A percentile compares a stretch with the other conserved stretches of the same genome.
phyloP scores from a whole-genome alignment of 1,284 basidiomycete genomes.

The Tremellales sp. region DNA sequence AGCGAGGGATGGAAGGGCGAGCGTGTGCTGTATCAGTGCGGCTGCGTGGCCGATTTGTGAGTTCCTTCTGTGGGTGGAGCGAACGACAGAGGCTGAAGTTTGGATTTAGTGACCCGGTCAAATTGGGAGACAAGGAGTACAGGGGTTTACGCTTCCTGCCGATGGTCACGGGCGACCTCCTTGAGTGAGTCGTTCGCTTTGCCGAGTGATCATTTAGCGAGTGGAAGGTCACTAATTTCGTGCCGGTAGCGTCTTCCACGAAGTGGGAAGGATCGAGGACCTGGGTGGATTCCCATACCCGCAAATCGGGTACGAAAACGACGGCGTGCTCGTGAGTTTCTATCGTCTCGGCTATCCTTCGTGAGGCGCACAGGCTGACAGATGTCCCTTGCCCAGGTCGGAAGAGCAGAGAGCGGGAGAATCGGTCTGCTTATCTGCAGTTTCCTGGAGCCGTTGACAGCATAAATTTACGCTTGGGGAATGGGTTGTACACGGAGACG shows the following conservation, averaged over 20 bases:
- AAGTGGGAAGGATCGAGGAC: slow-evolving; percentile 48
- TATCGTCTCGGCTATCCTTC: too few relatives aligned
- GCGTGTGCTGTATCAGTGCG: slow-evolving; percentile 42
- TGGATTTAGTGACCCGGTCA: slow-evolving; percentile 26
- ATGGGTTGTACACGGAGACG: too few relatives aligned
- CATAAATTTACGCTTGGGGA: slow-evolving; percentile 1
- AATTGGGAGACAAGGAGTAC: slow-evolving; percentile 32
- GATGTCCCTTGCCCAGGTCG: slow-evolving; percentile 18
- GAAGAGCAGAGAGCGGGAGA: slow-evolving; percentile 32
- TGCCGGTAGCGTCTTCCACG: slow-evolving; percentile 40
- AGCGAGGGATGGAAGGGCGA: slow-evolving; percentile 39
- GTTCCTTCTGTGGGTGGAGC: slow-evolving; percentile 1
- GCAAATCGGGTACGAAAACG: slow-evolving; percentile 47
- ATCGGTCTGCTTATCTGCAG: slow-evolving; percentile 49
- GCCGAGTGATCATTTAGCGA: not conserved
- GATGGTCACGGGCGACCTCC: slow-evolving; percentile 38
- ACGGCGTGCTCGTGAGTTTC: slow-evolving; percentile 43
- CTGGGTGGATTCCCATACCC: slow-evolving; percentile 45
- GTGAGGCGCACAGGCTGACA: not conserved
- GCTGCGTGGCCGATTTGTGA: slow-evolving; percentile 45
- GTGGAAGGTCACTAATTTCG: not conserved
- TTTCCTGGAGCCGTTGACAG: slow-evolving; percentile 43
- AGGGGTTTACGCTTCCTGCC: slow-evolving; percentile 40
- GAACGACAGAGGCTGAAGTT: not conserved
- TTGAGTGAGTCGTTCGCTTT: slow-evolving; percentile 36